phyloP scores from a whole-genome alignment of 306 rosid species.

The Sophora flavescens region DNA sequence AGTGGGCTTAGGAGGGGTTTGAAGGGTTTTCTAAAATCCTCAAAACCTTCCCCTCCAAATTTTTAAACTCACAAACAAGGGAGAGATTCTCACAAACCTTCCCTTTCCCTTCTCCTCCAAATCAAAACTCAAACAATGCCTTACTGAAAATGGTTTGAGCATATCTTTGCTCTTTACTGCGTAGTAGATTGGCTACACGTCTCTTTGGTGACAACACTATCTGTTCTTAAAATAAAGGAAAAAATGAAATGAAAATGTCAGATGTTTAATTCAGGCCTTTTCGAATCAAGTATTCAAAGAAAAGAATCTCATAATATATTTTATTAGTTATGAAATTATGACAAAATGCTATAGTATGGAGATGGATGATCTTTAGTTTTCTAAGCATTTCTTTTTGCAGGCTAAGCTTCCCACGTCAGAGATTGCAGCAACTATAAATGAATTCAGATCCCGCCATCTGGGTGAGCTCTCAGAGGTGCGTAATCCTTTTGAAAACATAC shows the following conservation, averaged over 20 bases:
- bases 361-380: conserved; percentile 27
- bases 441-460: conserved; percentile 91
- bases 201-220: conserved; percentile 28
- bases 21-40: no score
- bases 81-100: no score
- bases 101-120: no score
- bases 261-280: not conserved
- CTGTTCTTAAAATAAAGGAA: conserved; percentile 14
- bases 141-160: conserved; percentile 26
- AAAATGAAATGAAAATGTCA: conserved; percentile 34
- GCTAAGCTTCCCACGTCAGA: conserved; percentile 94
- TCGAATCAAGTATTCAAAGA: conserved; percentile 15
- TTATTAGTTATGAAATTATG: conserved; percentile 33
- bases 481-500: not conserved
- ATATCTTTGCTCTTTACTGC: conserved; percentile 17
- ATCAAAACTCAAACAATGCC: no score
- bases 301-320: conserved; percentile 4
- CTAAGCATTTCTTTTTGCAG: conserved; percentile 54
- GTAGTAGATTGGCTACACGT: not conserved
- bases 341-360: conserved; percentile 32
- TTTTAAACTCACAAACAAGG: no score
- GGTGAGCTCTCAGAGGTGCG: conserved; percentile 95
- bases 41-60: no score
- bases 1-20: no score
- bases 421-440: conserved; percentile 94